Evolutionary conservation across 805 yeast species (phyloP), one percentile per base, ranked within the genome.

Genomic region (Schizosaccharomyces lindneri): DNA sequence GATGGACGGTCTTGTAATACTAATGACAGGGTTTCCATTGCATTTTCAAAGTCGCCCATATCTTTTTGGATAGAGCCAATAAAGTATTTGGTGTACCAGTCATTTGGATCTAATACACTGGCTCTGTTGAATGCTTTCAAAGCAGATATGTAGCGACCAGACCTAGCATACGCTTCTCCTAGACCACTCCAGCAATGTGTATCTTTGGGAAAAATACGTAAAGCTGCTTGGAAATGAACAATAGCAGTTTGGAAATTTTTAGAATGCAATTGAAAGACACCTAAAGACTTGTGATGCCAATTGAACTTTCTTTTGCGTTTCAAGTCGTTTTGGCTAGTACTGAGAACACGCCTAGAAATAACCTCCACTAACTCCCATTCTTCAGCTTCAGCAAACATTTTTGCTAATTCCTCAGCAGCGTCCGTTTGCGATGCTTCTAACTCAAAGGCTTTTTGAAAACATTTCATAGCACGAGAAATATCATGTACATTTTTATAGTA

Each of bases 261-360:
- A 32, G 70, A 74, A 68, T 86, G 88, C 63, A 93, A 72, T 4
- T 83, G 76, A 1, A 85, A 79, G 65, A 88, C 81, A 0, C 97
- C 98, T 55, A 93, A 73, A 3, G 87, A 86, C 66, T 96, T 73
- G 68, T 82, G 87, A 0, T 97, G 96, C 98, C 98, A 93, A 41
- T 36, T 41, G 29, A 39, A 27, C 27, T 31, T 24, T 31, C n/a
- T 21, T 21, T 31, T 27, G 21, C 57, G 57, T n/a, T 21, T 51
- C 7, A 51, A 17, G 21, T 29, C 57, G 15, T 60, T 59, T 59
- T 76, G 74, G 62, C 83, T 90, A 0, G 87, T 77, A 4, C 78
- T 76, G 5, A 88, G 75, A 2, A 87, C 78, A 61, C 86, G 73
- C 63, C 77, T 74, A 61, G 93, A 83, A 57, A 90, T 74, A 3